Conservation (phyloP, 768 basidiomycete genomes). For the Leucocoprinus leucothites region DNA sequence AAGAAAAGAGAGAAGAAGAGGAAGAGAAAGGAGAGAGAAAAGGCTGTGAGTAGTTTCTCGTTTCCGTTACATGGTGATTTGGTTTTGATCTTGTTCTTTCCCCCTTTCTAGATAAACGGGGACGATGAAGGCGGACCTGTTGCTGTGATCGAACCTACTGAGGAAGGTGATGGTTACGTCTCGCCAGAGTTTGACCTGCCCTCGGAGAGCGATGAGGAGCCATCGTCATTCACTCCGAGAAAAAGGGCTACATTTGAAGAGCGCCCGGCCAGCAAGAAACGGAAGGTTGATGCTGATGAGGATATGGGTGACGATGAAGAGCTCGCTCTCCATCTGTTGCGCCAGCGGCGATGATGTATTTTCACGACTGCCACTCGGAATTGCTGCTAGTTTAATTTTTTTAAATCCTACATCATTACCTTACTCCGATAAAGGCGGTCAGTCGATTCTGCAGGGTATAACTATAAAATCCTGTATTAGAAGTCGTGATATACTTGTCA, state of each 20-base stretch:
- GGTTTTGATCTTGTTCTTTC: constrained; percentile 14
- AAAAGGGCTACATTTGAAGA: constrained; percentile 15
- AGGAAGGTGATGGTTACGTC: constrained; percentile 63
- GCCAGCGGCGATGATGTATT: neutral
- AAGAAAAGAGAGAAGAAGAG: constrained; percentile 92
- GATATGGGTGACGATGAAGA: constrained; percentile 41
- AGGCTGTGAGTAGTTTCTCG: constrained; percentile 30
- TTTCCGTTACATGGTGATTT: constrained; percentile 1
- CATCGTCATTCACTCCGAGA: constrained; percentile 28
- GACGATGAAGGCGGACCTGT: constrained; percentile 28
- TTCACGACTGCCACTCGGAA: neutral
- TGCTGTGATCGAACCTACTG: constrained; percentile 30
- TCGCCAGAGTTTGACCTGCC: constrained; percentile 67
- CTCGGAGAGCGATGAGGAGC: constrained; percentile 30
- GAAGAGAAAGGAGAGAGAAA: constrained; percentile 81
- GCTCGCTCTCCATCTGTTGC: constrained; percentile 58
- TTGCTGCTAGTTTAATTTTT: neutral
- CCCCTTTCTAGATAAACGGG: constrained; percentile 22
- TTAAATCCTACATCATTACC: no score
- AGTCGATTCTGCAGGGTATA: no score
- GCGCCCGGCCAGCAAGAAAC: constrained; percentile 14
- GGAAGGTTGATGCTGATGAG: constrained; percentile 11
- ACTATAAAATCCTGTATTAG: no score
- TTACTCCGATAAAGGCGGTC: no score
- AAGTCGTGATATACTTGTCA: no score